phyloP scores from a whole-genome alignment of 441 rosid genomes.

The Euphorbia schlechtendalii region DNA sequence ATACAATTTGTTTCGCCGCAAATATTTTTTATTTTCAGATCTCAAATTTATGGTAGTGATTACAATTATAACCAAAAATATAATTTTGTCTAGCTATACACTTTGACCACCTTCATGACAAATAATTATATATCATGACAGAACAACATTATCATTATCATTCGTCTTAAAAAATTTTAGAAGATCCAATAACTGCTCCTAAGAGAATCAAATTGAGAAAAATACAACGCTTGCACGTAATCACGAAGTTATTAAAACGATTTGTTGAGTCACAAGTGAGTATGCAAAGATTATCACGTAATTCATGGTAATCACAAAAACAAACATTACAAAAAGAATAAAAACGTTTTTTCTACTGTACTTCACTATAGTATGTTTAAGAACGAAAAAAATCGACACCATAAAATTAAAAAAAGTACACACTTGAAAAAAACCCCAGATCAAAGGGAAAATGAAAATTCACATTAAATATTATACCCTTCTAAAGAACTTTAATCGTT shows the following conservation, averaged over 20 bases:
- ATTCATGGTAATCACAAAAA: not conserved
- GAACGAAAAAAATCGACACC: too few species aligned
- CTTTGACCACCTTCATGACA: not conserved
- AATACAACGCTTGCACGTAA: not conserved
- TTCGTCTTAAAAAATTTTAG: not conserved
- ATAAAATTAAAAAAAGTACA: not conserved
- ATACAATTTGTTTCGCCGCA: too few species aligned
- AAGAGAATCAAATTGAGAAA: not conserved
- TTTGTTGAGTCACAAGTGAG: not conserved
- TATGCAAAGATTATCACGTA: not conserved
- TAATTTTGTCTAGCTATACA: too few species aligned
- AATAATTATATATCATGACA: not conserved
- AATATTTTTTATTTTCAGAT: too few species aligned
- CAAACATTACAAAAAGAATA: not conserved
- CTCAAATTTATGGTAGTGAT: too few species aligned
- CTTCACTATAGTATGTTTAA: too few species aligned
- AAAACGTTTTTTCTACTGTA: not conserved
- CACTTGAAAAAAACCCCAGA: too few species aligned
- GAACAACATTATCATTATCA: not conserved
- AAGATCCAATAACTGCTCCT: not conserved
- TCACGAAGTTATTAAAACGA: not conserved
- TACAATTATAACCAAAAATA: too few species aligned
- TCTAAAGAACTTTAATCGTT: not conserved
- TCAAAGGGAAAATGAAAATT: not conserved
- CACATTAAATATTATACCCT: constrained; percentile 5